phyloP scores from a whole-genome alignment of 345 rosid species.

The Diplotaxis tenuifolia region DNA sequence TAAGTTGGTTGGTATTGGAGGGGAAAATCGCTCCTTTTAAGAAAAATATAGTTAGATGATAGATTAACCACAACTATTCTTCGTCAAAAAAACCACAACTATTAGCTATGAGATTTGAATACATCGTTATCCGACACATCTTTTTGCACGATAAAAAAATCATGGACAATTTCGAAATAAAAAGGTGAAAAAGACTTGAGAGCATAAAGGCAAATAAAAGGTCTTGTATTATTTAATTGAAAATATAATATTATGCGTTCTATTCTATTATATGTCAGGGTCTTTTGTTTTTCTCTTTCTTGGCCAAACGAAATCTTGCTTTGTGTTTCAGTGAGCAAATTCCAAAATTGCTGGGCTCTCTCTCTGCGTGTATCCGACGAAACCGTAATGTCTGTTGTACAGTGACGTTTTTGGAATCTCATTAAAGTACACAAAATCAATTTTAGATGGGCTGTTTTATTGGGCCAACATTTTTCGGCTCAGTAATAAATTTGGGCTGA shows the following conservation, averaged over 20 bases:
- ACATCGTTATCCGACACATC: background rate
- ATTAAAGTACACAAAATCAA: background rate
- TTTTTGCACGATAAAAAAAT: constrained; percentile 5
- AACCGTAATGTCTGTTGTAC: background rate
- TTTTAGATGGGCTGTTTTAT: background rate
- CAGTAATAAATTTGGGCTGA: background rate
- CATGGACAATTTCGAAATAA: constrained; percentile 2
- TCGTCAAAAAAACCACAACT: no score
- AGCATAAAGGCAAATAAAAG: constrained; percentile 15
- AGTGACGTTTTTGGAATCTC: background rate
- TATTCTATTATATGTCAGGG: background rate
- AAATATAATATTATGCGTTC: background rate
- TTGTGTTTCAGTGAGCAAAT: background rate
- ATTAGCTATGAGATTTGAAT: background rate
- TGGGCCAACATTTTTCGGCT: background rate
- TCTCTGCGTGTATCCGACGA: constrained; percentile 1
- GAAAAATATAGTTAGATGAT: background rate
- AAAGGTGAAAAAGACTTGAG: constrained; percentile 23
- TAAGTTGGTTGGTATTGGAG: background rate
- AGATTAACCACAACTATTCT: background rate
- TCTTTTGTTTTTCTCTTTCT: background rate
- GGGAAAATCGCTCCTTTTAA: background rate
- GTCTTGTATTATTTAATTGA: background rate
- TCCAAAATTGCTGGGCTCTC: constrained; percentile 10
- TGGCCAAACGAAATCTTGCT: background rate